Percentiles rank a stretch among this genome's conserved stretches.
Conservation (phyloP, 371 early-diverging fungal genomes). For the Fennellomyces sp. region DNA sequence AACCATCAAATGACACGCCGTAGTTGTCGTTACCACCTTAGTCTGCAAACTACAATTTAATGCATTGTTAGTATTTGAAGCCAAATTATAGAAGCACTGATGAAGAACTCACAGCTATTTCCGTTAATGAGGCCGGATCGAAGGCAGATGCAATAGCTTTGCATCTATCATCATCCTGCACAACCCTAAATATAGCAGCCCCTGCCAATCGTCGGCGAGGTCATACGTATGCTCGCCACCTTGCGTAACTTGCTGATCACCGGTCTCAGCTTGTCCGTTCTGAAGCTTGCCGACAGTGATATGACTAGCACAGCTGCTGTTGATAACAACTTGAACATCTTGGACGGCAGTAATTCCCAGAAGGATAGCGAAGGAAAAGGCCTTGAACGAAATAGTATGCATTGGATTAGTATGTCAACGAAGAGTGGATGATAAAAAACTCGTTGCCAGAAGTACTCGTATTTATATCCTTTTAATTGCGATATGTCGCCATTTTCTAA, state of each 20-base stretch:
- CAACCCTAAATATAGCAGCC: too few species aligned
- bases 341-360: too few species aligned
- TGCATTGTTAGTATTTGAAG: too few species aligned
- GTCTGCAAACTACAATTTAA: too few species aligned
- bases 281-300: constrained; percentile 16
- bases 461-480: too few species aligned
- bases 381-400: too few species aligned
- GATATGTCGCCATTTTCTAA: too few species aligned
- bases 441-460: too few species aligned
- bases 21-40: constrained; percentile 29
- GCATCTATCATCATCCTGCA: constrained; percentile 27
- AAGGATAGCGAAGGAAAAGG: too few species aligned
- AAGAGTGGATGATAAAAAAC: too few species aligned
- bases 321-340: constrained; percentile 12
- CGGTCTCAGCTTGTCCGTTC: constrained; percentile 12
- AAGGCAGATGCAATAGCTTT: constrained; percentile 14
- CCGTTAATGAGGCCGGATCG: constrained; percentile 42
- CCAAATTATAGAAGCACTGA: too few species aligned
- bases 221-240: constrained; percentile 11
- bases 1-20: constrained; percentile 49
- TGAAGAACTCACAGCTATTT: constrained; percentile 38
- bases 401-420: too few species aligned
- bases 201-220: constrained; percentile 28
- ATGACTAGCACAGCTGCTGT: constrained; percentile 16
- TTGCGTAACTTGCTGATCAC: background rate